These are phyloP conservation scores for Mucor indicus DNA, from an alignment of 371 early-diverging fungal genomes.

Conservation along the genomic window DNA sequence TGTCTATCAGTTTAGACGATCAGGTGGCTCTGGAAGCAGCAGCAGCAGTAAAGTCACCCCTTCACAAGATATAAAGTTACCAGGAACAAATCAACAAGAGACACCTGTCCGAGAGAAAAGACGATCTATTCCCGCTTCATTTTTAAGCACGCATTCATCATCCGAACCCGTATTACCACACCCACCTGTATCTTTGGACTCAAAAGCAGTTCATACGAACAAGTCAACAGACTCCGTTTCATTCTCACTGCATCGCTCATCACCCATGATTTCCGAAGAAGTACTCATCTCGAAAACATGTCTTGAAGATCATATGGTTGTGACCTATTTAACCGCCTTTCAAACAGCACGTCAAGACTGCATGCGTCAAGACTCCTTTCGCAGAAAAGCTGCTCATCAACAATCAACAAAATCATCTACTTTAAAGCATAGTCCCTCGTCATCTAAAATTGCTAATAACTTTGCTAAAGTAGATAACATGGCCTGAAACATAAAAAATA, in stretches of 20 bases:
- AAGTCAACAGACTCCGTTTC: constrained; percentile 11
- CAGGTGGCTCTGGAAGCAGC: neutral
- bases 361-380: constrained; percentile 41
- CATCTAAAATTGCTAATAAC: no score
- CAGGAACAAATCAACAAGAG: constrained; percentile 1
- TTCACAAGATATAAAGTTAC: constrained; percentile 5
- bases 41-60: neutral
- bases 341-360: constrained; percentile 40
- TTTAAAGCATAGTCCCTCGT: no score
- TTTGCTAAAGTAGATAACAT: no score
- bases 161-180: constrained; percentile 20
- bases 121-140: constrained; percentile 4
- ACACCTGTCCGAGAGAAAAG: constrained; percentile 1
- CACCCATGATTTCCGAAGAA: constrained; percentile 38
- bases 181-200: neutral
- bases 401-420: no score
- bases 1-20: constrained; percentile 42
- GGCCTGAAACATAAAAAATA: no score
- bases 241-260: constrained; percentile 38
- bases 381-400: no score
- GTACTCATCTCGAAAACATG: constrained; percentile 43
- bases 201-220: neutral
- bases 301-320: constrained; percentile 49
- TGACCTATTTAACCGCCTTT: constrained; percentile 45
- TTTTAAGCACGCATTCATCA: constrained; percentile 11